Evolutionary conservation across 1,139 yeast genomes (phyloP), one percentile per base, ranked within the genome.

Genomic region (Candida glucosophila): DNA sequence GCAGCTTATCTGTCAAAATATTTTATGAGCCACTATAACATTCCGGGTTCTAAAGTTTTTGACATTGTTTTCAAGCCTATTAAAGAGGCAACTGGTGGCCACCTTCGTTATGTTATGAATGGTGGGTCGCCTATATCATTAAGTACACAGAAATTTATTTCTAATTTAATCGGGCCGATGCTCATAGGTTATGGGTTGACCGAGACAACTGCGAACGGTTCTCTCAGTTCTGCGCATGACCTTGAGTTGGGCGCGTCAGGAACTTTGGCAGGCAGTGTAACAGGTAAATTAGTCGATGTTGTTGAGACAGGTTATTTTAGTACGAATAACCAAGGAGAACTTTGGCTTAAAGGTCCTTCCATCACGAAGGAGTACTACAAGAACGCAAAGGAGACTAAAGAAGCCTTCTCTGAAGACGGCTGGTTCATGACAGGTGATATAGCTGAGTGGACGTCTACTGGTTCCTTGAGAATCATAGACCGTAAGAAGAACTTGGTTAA

Each of bases 401-500:
- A 56, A 16, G 85, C 94, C 0, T 78, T 82, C 44, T 75, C 83
- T 24, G 95, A 86, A 37, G 67, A 65, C 39, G 93, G 90, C 16
- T 92, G 97, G 96, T 92, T 92, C 65, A 72, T 66, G 50, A 90
- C 98, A 23, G 99, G 99, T 54, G 99, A 92, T 56, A 85, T 92
- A 53, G 96, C 90, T 47, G 90, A 85, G 61, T 86, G 95, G 94
- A 71, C 90, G 22, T 38, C 74, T 14, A 68, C 66, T 38, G 98
- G 98, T 41, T 76, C 75, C 33, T 63, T 92, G 47, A 74, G 68
- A 47, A 67, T 92, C 38, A 81, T 92, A 52, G 99, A 92, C 60
- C 82, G 99, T 55, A 82, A 77, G 66, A 92, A 92, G 77, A 92
- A 92, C 54, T 67, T 92, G 55, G 94, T 92, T 43, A 92, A 92